phyloP scores from a whole-genome alignment of 768 basidiomycete genomes.

The Xerocomellus intermedius region DNA sequence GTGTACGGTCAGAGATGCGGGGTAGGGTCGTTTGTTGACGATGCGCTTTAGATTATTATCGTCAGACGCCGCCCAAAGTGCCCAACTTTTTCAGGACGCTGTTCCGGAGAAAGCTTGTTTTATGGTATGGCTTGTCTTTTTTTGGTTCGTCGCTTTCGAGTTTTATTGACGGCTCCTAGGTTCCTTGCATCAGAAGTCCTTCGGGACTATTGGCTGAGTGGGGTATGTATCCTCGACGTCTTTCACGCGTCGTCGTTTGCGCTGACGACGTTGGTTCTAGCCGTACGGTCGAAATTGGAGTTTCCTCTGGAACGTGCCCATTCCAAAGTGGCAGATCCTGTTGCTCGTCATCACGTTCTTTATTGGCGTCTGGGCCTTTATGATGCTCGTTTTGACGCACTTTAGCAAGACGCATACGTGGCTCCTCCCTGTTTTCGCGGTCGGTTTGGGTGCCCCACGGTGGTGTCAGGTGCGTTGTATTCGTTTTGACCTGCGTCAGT shows the following conservation, averaged over 20 bases:
- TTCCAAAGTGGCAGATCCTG: slow-evolving; percentile 81
- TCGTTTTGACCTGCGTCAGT: background rate
- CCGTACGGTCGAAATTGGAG: slow-evolving; percentile 94
- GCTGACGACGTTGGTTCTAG: slow-evolving; percentile 35
- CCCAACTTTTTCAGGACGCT: slow-evolving; percentile 89
- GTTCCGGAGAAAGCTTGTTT: slow-evolving; percentile 85
- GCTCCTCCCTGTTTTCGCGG: slow-evolving; percentile 92
- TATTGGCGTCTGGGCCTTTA: slow-evolving; percentile 77
- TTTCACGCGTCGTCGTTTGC: background rate
- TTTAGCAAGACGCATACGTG: slow-evolving; percentile 95
- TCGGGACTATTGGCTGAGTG: slow-evolving; percentile 90
- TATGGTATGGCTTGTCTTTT: slow-evolving; percentile 52
- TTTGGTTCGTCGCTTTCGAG: background rate
- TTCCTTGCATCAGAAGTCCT: slow-evolving; percentile 91
- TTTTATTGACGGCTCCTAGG: slow-evolving; percentile 22
- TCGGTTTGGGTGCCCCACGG: slow-evolving; percentile 88
- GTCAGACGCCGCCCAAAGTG: slow-evolving; percentile 91
- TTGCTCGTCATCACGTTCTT: slow-evolving; percentile 84
- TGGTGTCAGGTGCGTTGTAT: slow-evolving; percentile 79
- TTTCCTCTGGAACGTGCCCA: slow-evolving; percentile 85
- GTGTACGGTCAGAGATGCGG: slow-evolving; percentile 18
- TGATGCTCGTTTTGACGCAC: slow-evolving; percentile 73
- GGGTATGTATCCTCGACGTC: slow-evolving; percentile 46
- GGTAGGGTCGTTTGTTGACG: background rate
- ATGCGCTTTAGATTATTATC: slow-evolving; percentile 67